phyloP scores from a whole-genome alignment of 176 grass and related monocot genomes.

The Areca catechu region DNA sequence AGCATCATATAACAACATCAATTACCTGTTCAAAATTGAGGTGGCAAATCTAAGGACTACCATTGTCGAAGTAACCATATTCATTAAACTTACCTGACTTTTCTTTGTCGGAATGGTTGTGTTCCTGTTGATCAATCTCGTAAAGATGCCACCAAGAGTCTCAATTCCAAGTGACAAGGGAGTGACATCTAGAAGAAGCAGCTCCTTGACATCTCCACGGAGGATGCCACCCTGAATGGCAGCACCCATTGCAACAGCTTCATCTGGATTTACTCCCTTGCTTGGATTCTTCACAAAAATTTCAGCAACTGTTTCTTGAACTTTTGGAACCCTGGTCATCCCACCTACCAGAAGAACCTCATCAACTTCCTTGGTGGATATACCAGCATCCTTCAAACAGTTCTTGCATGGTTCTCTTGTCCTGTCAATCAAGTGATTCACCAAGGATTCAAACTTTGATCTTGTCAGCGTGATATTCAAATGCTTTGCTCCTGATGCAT shows the following conservation, averaged over 20 bases:
- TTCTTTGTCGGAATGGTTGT: constrained; percentile 79
- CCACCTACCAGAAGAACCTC: constrained; percentile 77
- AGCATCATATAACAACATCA: too few species aligned
- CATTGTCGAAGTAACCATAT: too few species aligned
- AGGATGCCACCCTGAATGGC: constrained; percentile 73
- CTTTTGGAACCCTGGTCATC: constrained; percentile 78
- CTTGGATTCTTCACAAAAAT: constrained; percentile 60
- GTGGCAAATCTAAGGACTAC: too few species aligned
- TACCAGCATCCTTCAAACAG: constrained; percentile 59
- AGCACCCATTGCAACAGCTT: constrained; percentile 68
- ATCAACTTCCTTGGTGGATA: constrained; percentile 63
- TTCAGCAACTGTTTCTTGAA: constrained; percentile 49
- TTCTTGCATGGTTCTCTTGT: constrained; percentile 58
- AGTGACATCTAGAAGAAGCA: constrained; percentile 61
- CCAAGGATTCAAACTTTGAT: constrained; percentile 58
- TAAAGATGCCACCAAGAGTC: constrained; percentile 73
- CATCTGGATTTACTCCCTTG: constrained; percentile 79
- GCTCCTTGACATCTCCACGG: constrained; percentile 77
- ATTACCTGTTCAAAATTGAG: too few species aligned
- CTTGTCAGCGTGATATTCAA: constrained; percentile 66
- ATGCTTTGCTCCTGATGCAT: constrained; percentile 70
- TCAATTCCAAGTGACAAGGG: constrained; percentile 74
- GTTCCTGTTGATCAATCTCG: constrained; percentile 68
- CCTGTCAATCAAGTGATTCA: constrained; percentile 56
- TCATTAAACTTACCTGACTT: constrained; percentile 33